Base-by-base conservation (phyloP, 2,329 filamentous ascomycete species). In the Exserohilum rostratum region DNA sequence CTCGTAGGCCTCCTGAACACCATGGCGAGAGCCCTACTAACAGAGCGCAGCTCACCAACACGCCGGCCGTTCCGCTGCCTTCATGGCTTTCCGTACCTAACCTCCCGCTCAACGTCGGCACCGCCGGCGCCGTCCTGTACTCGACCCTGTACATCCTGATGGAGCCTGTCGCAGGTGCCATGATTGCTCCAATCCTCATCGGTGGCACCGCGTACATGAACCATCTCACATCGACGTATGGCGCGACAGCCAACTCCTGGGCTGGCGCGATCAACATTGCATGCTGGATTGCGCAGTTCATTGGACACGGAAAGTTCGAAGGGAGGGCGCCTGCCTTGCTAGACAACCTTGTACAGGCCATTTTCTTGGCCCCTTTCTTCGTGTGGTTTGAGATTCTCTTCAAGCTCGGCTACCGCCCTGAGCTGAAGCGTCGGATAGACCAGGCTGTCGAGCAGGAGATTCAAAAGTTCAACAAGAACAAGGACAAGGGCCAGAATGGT, bases 301-400 rank as follows among this genome's bases (percentile, higher is more conserved):
- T 98, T 46, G 95, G 95, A 25, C 95, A 99, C 71, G 93, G 92
- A 33, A 86, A 84, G 46, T 98, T 91, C 66, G 95, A 98, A 77
- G 87, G 90, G 17, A 86, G 93, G 47, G 91, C 93, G 2, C 95
- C 93, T 6, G 93, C 93, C 4, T 79, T 98, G 60, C 79, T 98
- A 43, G 93, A 98, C 77, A 98, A 97, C 70, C 78, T 98, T 37
- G 82, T 96, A 43, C 95, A 98, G 77, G 93, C 95, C 25, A 76
- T 98, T 61, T 93, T 98, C 70, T 82, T 98, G 20, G 95, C 95
- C 0, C 95, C 95, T 7, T 89, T 99, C 69, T 99, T 98, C 67
- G 93, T 98, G 54, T 99, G 95, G 90, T 89, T 99, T 67, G 93
- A 98, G 79, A 78, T 96, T 20, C 82, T 99, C 22, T 99, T 99